Conservation (phyloP, 2,329 filamentous ascomycete species). For the Stagonosporopsis rhizophila region DNA sequence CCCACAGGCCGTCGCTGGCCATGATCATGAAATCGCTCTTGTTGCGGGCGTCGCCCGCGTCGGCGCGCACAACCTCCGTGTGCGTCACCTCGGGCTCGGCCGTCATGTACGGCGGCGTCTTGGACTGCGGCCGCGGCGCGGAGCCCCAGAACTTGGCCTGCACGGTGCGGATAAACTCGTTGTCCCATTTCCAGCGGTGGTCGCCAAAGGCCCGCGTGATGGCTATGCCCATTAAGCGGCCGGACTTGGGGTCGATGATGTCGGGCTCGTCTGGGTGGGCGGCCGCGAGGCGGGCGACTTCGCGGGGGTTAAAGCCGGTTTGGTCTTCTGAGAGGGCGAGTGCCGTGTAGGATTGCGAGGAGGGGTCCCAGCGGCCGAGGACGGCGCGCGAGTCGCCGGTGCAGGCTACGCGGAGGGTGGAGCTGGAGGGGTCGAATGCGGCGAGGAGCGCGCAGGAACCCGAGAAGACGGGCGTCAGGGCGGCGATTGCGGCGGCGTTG, state of each 20-base stretch:
- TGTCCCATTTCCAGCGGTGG: slow-evolving; percentile 70
- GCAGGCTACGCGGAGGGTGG: slow-evolving; percentile 67
- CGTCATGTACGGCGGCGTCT: slow-evolving; percentile 71
- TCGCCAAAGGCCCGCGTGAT: slow-evolving; percentile 74
- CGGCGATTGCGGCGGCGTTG: slow-evolving; percentile 34
- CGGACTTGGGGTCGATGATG: slow-evolving; percentile 61
- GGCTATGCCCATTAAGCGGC: slow-evolving; percentile 67
- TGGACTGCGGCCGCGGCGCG: slow-evolving; percentile 52
- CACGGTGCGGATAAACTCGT: slow-evolving; percentile 56
- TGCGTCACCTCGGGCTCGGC: slow-evolving; percentile 70
- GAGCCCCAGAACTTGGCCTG: slow-evolving; percentile 60
- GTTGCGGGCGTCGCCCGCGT: slow-evolving; percentile 30
- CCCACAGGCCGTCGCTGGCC: slow-evolving; percentile 72
- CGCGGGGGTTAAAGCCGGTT: slow-evolving; percentile 67
- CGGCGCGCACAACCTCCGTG: slow-evolving; percentile 56
- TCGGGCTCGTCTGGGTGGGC: slow-evolving; percentile 69
- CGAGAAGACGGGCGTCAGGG: slow-evolving; percentile 51
- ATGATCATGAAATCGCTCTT: slow-evolving; percentile 67
- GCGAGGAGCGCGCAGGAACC: slow-evolving; percentile 71
- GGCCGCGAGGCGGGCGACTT: slow-evolving; percentile 61
- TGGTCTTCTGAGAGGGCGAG: slow-evolving; percentile 69
- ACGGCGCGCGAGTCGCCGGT: slow-evolving; percentile 73
- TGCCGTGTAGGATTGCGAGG: slow-evolving; percentile 57
- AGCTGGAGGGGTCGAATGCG: slow-evolving; percentile 63
- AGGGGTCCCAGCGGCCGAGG: slow-evolving; percentile 59